Percentiles rank a stretch among this genome's conserved stretches.
Evolutionary conservation across 2,329 filamentous ascomycete genomes (phyloP).

Genomic region (Aspergillus fructus): DNA sequence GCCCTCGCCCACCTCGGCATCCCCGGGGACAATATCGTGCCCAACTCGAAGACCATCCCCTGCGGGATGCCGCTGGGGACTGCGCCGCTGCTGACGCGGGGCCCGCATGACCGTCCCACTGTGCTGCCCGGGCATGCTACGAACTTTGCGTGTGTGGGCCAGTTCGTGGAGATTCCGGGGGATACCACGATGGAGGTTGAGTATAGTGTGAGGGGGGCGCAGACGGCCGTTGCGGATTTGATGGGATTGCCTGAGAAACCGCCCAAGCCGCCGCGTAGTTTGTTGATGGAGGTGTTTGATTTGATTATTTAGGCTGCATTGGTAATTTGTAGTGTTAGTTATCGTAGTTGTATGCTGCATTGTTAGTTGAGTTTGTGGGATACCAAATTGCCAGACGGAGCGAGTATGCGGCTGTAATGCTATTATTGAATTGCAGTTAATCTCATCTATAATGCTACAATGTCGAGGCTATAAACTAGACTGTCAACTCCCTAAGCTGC

Average conservation of each 20-base stretch:
- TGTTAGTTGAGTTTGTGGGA: background rate
- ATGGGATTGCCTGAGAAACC: conserved; percentile 10
- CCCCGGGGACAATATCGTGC: conserved; percentile 26
- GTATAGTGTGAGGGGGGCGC: conserved; percentile 37
- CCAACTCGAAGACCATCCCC: conserved; percentile 33
- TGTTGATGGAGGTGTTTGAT: conserved; percentile 9
- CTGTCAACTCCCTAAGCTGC: too few species aligned
- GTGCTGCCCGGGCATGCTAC: conserved; percentile 36
- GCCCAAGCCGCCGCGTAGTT: conserved; percentile 4
- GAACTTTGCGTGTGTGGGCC: conserved; percentile 43
- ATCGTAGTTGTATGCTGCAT: background rate
- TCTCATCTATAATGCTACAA: too few species aligned
- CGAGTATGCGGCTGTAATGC: too few species aligned
- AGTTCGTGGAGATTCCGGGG: conserved; percentile 41
- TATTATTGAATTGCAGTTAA: too few species aligned
- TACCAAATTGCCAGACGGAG: too few species aligned
- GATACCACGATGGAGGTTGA: conserved; percentile 42
- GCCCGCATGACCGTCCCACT: conserved; percentile 34
- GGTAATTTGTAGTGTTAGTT: too few species aligned
- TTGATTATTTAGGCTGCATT: conserved; percentile 1
- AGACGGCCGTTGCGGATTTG: conserved; percentile 35
- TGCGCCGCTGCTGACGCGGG: conserved; percentile 36
- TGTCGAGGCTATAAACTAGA: too few species aligned
- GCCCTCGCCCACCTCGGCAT: conserved; percentile 38
- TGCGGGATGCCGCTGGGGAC: conserved; percentile 44